Conservation (phyloP, 805 yeast species). For the Wickerhamiella hasegawae region DNA sequence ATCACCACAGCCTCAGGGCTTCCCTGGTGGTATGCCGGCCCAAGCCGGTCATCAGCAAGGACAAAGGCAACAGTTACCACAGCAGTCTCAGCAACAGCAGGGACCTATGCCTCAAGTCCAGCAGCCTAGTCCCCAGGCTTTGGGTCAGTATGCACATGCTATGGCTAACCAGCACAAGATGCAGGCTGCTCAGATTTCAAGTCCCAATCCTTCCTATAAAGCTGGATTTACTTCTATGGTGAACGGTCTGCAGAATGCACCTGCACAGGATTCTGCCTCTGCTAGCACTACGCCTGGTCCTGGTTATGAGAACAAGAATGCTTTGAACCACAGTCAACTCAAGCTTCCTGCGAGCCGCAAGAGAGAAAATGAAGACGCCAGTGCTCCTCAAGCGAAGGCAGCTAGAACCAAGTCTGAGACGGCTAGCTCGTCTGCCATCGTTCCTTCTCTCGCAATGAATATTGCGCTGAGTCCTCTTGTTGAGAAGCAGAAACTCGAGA, state of each 20-base stretch:
- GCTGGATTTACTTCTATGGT: not conserved
- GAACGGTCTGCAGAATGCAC: too few relatives aligned
- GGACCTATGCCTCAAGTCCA: conserved; percentile 14
- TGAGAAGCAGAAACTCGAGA: conserved; percentile 12
- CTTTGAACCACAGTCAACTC: not conserved
- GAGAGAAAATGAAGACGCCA: not conserved
- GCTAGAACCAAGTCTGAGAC: too few relatives aligned
- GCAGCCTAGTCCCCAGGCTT: conserved; percentile 9
- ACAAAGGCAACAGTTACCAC: conserved; percentile 19
- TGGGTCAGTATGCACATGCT: conserved; percentile 5
- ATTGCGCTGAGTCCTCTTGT: not conserved
- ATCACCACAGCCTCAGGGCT: not conserved
- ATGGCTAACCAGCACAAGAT: conserved; percentile 11
- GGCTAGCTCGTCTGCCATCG: too few relatives aligned
- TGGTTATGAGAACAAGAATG: not conserved
- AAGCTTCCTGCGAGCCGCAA: not conserved
- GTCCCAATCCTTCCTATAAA: not conserved
- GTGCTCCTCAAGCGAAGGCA: not conserved
- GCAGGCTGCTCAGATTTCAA: not conserved
- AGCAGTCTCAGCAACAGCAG: conserved; percentile 9
- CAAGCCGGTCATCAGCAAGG: conserved; percentile 15
- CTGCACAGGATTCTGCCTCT: not conserved
- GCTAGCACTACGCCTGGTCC: not conserved
- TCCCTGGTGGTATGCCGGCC: conserved; percentile 14
- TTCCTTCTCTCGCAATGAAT: too few relatives aligned